phyloP scores from a whole-genome alignment of 768 basidiomycete species.

The Rhodotorula babjevae region DNA sequence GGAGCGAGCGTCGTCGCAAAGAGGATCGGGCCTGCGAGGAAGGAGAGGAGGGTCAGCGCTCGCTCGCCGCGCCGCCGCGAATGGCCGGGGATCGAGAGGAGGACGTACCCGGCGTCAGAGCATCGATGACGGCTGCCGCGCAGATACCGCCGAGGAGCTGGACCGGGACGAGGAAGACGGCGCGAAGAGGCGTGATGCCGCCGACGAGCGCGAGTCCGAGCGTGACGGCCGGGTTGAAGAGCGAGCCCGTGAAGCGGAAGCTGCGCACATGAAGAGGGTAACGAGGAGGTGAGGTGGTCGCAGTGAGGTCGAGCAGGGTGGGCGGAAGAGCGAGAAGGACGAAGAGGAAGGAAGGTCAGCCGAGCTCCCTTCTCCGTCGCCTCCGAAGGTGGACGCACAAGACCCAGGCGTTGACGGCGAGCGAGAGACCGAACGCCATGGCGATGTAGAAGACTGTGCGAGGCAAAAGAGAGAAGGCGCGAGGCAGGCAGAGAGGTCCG shows the following conservation, averaged over 20 bases:
- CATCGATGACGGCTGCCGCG: constrained; percentile 30
- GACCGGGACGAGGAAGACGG: constrained; percentile 29
- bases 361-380: no score
- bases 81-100: no score
- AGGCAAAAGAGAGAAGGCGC: no score
- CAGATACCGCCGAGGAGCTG: constrained; percentile 39
- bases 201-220: constrained; percentile 36
- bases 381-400: constrained; percentile 8
- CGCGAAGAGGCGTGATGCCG: constrained; percentile 31
- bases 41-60: no score
- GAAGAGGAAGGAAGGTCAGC: no score
- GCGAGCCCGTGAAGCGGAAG: not conserved
- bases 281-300: not conserved
- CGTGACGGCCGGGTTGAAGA: constrained; percentile 35
- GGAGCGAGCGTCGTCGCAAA: constrained; percentile 27
- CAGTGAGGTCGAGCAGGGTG: no score
- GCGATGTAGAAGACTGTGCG: constrained; percentile 37
- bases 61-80: no score
- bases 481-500: no score
- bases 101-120: not conserved
- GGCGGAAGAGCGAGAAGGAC: no score
- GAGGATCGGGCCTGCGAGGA: constrained; percentile 1
- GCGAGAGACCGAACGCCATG: constrained; percentile 35
- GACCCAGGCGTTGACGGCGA: constrained; percentile 31
- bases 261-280: not conserved